phyloP scores from a whole-genome alignment of 2,329 filamentous ascomycete genomes.

The Aurifilum marmelostoma region DNA sequence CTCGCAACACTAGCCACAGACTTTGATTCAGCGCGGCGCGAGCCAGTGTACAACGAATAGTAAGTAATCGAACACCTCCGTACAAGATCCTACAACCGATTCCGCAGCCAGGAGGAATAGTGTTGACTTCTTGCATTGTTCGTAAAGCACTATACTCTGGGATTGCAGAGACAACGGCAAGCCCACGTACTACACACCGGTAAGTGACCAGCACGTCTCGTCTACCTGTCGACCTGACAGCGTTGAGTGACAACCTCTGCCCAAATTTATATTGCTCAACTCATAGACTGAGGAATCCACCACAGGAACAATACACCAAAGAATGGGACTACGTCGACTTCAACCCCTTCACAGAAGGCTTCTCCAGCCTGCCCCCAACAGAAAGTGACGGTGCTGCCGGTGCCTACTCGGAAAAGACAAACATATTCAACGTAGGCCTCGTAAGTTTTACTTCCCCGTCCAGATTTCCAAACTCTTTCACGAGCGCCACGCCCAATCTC shows the following conservation, averaged over 20 bases:
- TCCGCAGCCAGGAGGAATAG: not conserved
- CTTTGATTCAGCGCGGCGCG: not conserved
- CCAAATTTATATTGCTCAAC: too few species aligned
- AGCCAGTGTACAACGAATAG: not conserved
- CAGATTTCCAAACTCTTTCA: not conserved
- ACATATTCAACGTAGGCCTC: conserved; percentile 4
- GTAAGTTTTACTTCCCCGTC: not conserved
- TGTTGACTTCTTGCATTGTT: not conserved
- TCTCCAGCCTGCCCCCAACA: not conserved
- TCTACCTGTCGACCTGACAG: not conserved
- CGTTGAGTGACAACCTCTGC: not conserved
- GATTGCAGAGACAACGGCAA: not conserved
- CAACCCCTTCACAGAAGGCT: conserved; percentile 19
- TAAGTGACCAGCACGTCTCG: not conserved
- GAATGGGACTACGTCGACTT: conserved; percentile 24
- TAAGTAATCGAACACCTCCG: not conserved
- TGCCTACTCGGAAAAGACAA: not conserved
- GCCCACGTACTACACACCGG: not conserved
- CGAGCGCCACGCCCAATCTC: too few species aligned
- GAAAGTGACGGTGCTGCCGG: conserved; percentile 13
- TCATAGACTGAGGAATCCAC: too few species aligned
- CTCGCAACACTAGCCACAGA: not conserved
- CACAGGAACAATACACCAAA: conserved; percentile 12
- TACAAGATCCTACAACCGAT: not conserved
- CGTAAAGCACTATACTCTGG: not conserved